Conservation (phyloP, 768 basidiomycete species). For the Rhodotorula babjevae region DNA sequence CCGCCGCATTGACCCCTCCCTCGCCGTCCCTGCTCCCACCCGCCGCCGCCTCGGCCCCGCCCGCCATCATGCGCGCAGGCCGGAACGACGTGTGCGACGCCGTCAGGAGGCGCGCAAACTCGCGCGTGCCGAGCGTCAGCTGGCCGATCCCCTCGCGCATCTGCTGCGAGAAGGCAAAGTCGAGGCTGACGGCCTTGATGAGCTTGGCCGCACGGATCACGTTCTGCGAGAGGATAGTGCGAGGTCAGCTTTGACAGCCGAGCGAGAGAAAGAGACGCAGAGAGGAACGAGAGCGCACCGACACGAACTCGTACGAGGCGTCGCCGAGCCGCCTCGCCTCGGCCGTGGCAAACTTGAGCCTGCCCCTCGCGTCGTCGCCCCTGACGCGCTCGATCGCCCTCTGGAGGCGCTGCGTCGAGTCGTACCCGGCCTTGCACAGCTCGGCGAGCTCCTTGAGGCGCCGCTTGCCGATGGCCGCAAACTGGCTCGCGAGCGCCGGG, state of each 20-base stretch:
- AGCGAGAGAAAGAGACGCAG: no score
- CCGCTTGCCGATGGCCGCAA: constrained; percentile 13
- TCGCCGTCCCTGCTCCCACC: not conserved
- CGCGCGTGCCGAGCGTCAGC: constrained; percentile 37
- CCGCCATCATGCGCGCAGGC: not conserved
- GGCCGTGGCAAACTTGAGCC: constrained; percentile 22
- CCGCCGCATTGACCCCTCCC: not conserved
- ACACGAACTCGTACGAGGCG: constrained; percentile 35
- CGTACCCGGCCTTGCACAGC: constrained; percentile 32
- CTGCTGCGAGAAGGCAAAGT: constrained; percentile 36
- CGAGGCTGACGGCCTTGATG: constrained; percentile 31
- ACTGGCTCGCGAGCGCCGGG: not conserved
- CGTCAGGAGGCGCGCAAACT: constrained; percentile 28
- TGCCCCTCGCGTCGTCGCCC: constrained; percentile 19
- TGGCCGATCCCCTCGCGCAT: constrained; percentile 34
- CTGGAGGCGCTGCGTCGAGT: constrained; percentile 21
- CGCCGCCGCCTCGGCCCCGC: not conserved
- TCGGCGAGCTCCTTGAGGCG: constrained; percentile 27
- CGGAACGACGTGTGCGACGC: constrained; percentile 14
- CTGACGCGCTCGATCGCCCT: constrained; percentile 23
- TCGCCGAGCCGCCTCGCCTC: constrained; percentile 26
- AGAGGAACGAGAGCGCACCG: constrained; percentile 6
- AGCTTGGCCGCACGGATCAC: constrained; percentile 39
- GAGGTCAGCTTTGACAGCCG: not conserved
- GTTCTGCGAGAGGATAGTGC: constrained; percentile 4